Base-by-base conservation (phyloP, 108 stramenopile genomes). In the Pseudonitzschia delicatissima region DNA sequence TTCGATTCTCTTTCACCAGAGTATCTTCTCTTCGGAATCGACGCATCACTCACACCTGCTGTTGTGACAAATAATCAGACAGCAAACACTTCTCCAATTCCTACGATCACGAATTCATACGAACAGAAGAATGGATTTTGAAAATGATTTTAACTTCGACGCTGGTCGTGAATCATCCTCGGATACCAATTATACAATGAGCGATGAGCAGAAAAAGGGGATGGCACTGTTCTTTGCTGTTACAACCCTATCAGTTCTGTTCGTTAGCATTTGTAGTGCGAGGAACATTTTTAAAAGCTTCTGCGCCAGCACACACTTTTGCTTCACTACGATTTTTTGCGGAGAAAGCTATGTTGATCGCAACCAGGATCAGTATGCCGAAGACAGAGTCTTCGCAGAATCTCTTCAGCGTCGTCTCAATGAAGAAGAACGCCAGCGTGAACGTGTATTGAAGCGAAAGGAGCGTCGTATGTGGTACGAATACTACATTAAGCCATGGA, bases 381-480 rank as follows among this genome's bases (percentile, higher is more conserved):
- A 17, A 9, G 67, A 74, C 55, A 66, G 73, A 47, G 45, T 29
- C 3, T 28, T 62, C 36, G 66, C 73, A 5, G 61, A 61, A 62
- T 35, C 61, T 32, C 37, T 66, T 28, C 72, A 73, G 27, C 64
- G 65, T 20, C 60, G 18, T 15, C 42, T 67, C 12, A 57, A 74
- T 23, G 58, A 66, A 53, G 72, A 73, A 47, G 57, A 65, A 44
- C 72, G 55, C 26, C 59, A 66, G 64, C 37, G 8, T 36, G 71
- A 72, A 20, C 39, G 36, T 25, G n/a, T 35, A 23, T 45, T 50
- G 15, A 71, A 77, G 40, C 60, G 68, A 20, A 62, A 77, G 45
- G 74, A 81, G 48, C 70, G 79, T 3, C 67, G 63, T 8, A 50
- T 59, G 37, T 76, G 75, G 71, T 81, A 81, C 45, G 44, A 69